Evolutionary conservation across 352 stramenopile species (phyloP).

Genomic region (Pythium biforme): DNA sequence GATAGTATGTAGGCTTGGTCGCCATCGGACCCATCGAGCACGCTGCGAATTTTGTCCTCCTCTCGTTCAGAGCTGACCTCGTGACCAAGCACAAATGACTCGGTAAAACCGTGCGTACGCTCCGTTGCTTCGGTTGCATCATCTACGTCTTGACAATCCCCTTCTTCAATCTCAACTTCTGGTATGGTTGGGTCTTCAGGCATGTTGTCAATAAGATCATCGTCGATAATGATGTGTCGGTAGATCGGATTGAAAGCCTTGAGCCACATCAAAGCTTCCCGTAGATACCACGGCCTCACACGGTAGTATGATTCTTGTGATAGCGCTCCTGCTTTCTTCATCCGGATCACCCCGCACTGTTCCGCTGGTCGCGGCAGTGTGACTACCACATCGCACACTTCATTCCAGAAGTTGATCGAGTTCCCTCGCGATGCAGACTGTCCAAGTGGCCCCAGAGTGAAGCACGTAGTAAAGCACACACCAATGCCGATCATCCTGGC

Average conservation of each 20-base stretch:
- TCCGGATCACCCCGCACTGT: conserved; percentile 6
- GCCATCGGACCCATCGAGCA: not conserved
- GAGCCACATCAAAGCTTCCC: not conserved
- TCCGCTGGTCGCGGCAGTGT: not conserved
- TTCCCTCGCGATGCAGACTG: conserved; percentile 6
- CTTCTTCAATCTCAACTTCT: not conserved
- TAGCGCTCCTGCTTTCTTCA: not conserved
- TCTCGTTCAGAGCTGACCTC: not conserved
- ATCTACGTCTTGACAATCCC: not conserved
- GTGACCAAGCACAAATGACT: not conserved
- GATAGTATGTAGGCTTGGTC: not conserved
- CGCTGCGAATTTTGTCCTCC: not conserved
- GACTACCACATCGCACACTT: not conserved
- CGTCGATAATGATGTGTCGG: not conserved
- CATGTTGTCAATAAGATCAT: not conserved
- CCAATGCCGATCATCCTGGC: conserved; percentile 9
- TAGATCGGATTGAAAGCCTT: not conserved
- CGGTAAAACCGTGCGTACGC: not conserved
- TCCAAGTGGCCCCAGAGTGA: not conserved
- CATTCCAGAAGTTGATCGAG: conserved; percentile 19
- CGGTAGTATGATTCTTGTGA: too few species aligned
- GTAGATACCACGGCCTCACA: not conserved
- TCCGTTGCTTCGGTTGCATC: too few species aligned
- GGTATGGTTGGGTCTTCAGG: not conserved
- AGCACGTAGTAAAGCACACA: conserved; percentile 11